Evolutionary conservation across 208 protist genomes (phyloP).

Genomic region (Herpetomonas samuelpessoai): DNA sequence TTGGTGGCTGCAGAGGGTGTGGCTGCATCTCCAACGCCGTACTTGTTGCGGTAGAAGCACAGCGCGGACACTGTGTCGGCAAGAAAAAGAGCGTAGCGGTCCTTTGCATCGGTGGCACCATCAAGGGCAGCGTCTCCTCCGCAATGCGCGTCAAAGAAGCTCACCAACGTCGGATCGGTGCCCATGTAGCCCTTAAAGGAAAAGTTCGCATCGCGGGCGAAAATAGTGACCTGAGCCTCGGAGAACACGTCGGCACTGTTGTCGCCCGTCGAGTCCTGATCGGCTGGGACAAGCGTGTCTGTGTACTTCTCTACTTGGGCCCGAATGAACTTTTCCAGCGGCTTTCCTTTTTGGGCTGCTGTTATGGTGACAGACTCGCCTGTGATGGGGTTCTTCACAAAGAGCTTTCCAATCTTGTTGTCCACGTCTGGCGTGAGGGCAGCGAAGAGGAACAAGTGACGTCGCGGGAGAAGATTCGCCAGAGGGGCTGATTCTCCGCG

Average conservation of each 20-base stretch:
- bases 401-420: slow-evolving; percentile 70
- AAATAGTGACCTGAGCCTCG: slow-evolving; percentile 81
- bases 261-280: slow-evolving; percentile 43
- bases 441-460: slow-evolving; percentile 85
- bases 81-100: slow-evolving; percentile 75
- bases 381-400: slow-evolving; percentile 87
- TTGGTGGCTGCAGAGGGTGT: slow-evolving; percentile 9
- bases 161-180: slow-evolving; percentile 33
- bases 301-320: slow-evolving; percentile 74
- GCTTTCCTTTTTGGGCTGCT: slow-evolving; percentile 31
- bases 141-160: slow-evolving; percentile 60
- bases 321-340: slow-evolving; percentile 63
- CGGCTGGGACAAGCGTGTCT: slow-evolving; percentile 63
- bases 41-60: slow-evolving; percentile 73
- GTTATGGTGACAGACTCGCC: slow-evolving; percentile 80
- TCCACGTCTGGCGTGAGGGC: slow-evolving; percentile 33
- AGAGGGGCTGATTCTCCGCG: slow-evolving; percentile 62
- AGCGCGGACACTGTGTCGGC: slow-evolving; percentile 80
- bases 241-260: slow-evolving; percentile 42
- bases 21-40: slow-evolving; percentile 22
- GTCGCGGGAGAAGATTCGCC: slow-evolving; percentile 79
- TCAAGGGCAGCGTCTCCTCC: slow-evolving; percentile 7
- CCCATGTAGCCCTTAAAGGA: slow-evolving; percentile 56
- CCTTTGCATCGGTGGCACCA: slow-evolving; percentile 13
- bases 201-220: slow-evolving; percentile 81